These are phyloP conservation scores for Neurospora sp. DNA, from an alignment of 495 filamentous ascomycete genomes.

Conservation along the genomic window DNA sequence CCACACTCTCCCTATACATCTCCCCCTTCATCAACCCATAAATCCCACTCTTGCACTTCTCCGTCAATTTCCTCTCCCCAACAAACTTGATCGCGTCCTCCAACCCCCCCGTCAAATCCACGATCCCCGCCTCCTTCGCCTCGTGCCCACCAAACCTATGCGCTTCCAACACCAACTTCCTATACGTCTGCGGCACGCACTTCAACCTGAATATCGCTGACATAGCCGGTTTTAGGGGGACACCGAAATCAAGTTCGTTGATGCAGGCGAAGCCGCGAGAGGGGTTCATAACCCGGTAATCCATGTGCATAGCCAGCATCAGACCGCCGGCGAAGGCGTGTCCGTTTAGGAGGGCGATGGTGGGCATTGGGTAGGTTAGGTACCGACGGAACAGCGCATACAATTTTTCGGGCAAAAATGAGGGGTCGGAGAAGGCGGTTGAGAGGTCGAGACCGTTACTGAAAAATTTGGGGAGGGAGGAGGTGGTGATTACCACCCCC, in stretches of 20 bases:
- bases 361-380: constrained; percentile 76
- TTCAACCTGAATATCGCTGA: constrained; percentile 61
- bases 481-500: constrained; percentile 68
- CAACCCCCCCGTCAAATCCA: constrained; percentile 57
- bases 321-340: constrained; percentile 72
- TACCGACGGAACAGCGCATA: constrained; percentile 51
- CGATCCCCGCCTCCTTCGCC: constrained; percentile 52
- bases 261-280: constrained; percentile 59
- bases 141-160: constrained; percentile 50
- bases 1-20: constrained; percentile 58
- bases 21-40: constrained; percentile 62
- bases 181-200: constrained; percentile 44
- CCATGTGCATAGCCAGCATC: constrained; percentile 77
- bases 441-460: constrained; percentile 68
- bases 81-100: constrained; percentile 50
- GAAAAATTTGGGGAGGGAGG: constrained; percentile 67
- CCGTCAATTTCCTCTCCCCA: constrained; percentile 41
- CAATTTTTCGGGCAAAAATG: constrained; percentile 46
- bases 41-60: constrained; percentile 49
- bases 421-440: constrained; percentile 34
- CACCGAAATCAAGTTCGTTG: constrained; percentile 71
- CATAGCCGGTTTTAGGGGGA: constrained; percentile 61
- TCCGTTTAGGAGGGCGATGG: constrained; percentile 65
- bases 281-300: constrained; percentile 69
- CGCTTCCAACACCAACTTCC: constrained; percentile 58